Evolutionary conservation across 164 flowering plant species (phyloP).

Genomic region (Vitis labrusca): DNA sequence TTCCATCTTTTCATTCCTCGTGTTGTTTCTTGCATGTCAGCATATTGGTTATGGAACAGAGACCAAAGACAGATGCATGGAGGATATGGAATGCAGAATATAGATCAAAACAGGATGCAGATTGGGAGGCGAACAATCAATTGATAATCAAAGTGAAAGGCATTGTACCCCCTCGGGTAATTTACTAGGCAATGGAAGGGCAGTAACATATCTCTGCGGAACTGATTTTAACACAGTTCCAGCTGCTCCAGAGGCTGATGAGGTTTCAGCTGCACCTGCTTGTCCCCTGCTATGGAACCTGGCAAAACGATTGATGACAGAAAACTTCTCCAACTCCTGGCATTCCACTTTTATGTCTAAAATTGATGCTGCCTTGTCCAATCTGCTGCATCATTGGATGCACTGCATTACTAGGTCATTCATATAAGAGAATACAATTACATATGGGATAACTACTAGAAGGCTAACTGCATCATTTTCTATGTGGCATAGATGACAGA

Average conservation of each 20-base stretch:
- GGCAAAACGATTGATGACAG: conserved; percentile 81
- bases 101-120: conserved; percentile 8
- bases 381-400: conserved; percentile 39
- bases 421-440: background rate
- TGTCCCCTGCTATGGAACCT: conserved; percentile 62
- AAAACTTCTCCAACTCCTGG: conserved; percentile 72
- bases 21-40: conserved; percentile 1
- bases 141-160: conserved; percentile 43
- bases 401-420: background rate
- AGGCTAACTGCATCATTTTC: background rate
- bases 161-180: conserved; percentile 59
- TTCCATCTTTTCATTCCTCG: conserved; percentile 6
- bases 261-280: conserved; percentile 33
- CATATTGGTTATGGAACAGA: conserved; percentile 9
- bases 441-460: background rate
- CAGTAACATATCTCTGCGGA: conserved; percentile 53
- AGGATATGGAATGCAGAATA: conserved; percentile 9
- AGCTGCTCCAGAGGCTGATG: conserved; percentile 29
- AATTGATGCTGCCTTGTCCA: conserved; percentile 57
- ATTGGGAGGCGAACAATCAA: conserved; percentile 11
- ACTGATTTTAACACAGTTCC: conserved; percentile 15
- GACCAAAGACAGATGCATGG: conserved; percentile 2
- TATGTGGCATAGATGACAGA: background rate
- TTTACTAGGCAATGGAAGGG: conserved; percentile 44
- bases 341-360: conserved; percentile 60